Conservation (phyloP, 768 basidiomycete genomes). For the Trametes cingulata region DNA sequence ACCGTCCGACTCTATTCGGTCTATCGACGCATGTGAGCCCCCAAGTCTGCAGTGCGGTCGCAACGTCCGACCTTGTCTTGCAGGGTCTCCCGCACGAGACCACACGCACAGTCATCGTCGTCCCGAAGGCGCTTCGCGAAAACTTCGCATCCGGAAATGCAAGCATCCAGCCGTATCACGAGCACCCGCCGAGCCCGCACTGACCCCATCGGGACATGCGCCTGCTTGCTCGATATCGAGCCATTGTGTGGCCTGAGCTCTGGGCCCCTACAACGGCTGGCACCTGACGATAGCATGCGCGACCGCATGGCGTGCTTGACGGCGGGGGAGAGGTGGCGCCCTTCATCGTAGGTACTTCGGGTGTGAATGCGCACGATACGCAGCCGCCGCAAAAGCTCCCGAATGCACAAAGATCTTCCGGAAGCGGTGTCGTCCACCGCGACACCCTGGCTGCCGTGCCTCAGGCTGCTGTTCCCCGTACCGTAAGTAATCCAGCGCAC, state of each 20-base stretch:
- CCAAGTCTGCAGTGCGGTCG: neutral
- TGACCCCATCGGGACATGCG: neutral
- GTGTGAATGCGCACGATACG: neutral
- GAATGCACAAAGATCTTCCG: conserved; percentile 4
- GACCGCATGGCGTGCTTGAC: neutral
- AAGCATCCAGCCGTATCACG: conserved; percentile 3
- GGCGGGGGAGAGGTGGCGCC: conserved; percentile 3
- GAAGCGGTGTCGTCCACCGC: neutral
- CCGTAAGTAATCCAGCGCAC: neutral
- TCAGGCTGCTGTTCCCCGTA: neutral
- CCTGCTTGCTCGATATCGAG: neutral
- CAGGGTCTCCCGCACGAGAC: neutral
- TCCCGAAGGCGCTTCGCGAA: conserved; percentile 8
- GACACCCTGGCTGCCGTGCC: neutral
- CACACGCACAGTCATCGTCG: conserved; percentile 1
- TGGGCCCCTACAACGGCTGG: neutral
- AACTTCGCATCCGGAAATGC: conserved; percentile 3
- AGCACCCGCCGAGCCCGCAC: conserved; percentile 11
- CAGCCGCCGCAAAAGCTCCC: neutral
- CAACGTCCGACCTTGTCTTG: neutral
- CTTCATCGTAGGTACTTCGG: conserved; percentile 9
- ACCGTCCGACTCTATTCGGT: conserved; percentile 1
- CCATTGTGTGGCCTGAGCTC: neutral
- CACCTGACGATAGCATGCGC: neutral
- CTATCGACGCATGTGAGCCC: no score